phyloP scores from a whole-genome alignment of 2,329 filamentous ascomycete species.

The Mycocentrospora acerina region DNA sequence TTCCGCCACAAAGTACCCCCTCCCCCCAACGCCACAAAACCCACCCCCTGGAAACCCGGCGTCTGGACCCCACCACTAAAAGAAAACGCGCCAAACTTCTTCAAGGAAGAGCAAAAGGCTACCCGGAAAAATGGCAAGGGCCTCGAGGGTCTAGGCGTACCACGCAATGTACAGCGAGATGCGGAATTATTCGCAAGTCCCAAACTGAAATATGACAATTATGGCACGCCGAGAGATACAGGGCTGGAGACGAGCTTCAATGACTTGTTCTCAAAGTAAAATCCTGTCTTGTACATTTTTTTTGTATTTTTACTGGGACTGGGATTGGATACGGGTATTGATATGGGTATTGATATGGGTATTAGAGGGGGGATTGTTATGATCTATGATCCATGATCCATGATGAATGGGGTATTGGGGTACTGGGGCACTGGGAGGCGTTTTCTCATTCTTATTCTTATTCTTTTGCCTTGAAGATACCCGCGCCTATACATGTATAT shows the following conservation, averaged over 20 bases:
- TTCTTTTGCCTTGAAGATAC: neutral
- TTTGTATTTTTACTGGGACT: too few species aligned
- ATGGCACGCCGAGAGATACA: constrained; percentile 31
- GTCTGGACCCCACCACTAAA: constrained; percentile 52
- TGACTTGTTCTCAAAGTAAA: constrained; percentile 31
- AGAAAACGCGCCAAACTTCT: constrained; percentile 56
- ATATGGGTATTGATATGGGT: neutral
- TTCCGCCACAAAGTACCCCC: constrained; percentile 73
- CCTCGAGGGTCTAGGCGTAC: constrained; percentile 25
- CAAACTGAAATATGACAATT: constrained; percentile 38
- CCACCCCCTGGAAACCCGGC: constrained; percentile 59
- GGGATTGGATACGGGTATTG: too few species aligned
- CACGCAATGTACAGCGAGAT: constrained; percentile 29
- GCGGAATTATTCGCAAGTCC: constrained; percentile 33
- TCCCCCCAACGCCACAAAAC: constrained; percentile 63
- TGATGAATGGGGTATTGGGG: too few species aligned
- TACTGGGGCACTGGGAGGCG: neutral
- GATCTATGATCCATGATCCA: too few species aligned
- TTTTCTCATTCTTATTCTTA: constrained; percentile 2
- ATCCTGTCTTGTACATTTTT: neutral
- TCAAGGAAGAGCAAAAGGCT: constrained; percentile 42
- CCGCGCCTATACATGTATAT: too few species aligned
- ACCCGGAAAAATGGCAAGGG: too few species aligned
- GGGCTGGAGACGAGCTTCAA: constrained; percentile 38
- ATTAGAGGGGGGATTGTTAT: neutral